A percentile compares a stretch with the other conserved stretches of the same genome.
phyloP scores from a whole-genome alignment of 805 yeast genomes.

The Cyberlindnera veronae region DNA sequence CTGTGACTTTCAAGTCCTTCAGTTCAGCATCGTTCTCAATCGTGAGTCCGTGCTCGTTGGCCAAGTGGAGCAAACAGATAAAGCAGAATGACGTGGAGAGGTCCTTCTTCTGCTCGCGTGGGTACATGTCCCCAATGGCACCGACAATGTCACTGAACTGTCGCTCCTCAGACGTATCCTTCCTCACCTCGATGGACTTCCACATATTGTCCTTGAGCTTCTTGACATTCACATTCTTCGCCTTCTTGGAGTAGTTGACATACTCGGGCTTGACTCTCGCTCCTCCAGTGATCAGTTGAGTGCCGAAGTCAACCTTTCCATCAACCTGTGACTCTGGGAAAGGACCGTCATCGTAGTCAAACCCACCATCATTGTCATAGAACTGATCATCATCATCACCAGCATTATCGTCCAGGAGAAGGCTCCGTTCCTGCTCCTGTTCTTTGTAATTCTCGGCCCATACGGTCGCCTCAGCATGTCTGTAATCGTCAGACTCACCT shows the following conservation, averaged over 20 bases:
- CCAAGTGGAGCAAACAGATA: conserved; percentile 77
- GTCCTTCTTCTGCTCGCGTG: conserved; percentile 54
- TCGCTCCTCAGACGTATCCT: conserved; percentile 7
- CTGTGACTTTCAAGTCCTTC: conserved; percentile 17
- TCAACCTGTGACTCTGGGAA: conserved; percentile 10
- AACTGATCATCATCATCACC: conserved; percentile 21
- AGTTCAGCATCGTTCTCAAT: conserved; percentile 31
- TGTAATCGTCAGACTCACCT: conserved; percentile 15
- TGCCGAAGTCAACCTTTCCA: conserved; percentile 22
- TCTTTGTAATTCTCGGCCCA: conserved; percentile 61
- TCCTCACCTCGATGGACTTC: conserved; percentile 42
- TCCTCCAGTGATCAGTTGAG: conserved; percentile 28
- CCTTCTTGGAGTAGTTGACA: conserved; percentile 62
- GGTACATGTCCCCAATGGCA: conserved; percentile 50
- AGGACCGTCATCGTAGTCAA: conserved; percentile 7
- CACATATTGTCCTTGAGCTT: conserved; percentile 72
- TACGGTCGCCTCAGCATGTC: conserved; percentile 58
- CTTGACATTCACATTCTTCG: conserved; percentile 77
- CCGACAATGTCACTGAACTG: conserved; percentile 46
- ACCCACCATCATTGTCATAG: conserved; percentile 11
- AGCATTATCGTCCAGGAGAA: conserved; percentile 23
- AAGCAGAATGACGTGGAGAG: conserved; percentile 83
- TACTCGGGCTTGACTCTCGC: conserved; percentile 36
- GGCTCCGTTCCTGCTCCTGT: conserved; percentile 32
- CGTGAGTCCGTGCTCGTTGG: conserved; percentile 76